Evolutionary conservation across 2,329 filamentous ascomycete species (phyloP), one percentile per base, ranked within the genome.

Genomic region (Curvularia lunata): DNA sequence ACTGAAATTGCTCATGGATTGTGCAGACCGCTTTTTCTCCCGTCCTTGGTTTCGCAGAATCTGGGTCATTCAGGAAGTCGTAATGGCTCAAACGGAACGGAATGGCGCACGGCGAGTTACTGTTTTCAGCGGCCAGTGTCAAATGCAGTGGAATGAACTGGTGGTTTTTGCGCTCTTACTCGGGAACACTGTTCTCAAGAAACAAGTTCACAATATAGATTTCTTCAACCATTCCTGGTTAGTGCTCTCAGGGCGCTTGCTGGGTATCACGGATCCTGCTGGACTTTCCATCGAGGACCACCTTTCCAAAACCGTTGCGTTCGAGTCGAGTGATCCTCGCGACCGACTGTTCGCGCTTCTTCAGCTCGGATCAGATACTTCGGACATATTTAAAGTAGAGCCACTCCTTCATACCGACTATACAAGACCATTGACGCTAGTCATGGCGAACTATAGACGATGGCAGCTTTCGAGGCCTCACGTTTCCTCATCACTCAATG

Each of bases 261-360:
- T n/a, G 12, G 41, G 5, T n/a, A 5, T 5, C 21, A n/a, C 6
- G 13, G 41, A 10, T 43, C 7, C 13, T 27, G 23, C 41, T 43
- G 23, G 23, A n/a, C 2, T 43, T 43, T 43, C 41, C 41, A 43
- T 43, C 23, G 41, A 43, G 23, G 41, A 23, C 2, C 27, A 10
- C 23, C 23, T 43, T 18, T 27, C 23, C 23, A 43, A 27, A 23
- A 43, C 41, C 23, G 23, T 18, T 27, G 16, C 27, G 23, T 48
- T 48, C 28, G 45, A 48, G 45, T 32, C 45, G 45, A 48, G 16
- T n/a, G 45, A 48, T 48, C 45, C 45, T 23, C 45, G 45, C 9
- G 45, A 48, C 45, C 27, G 32, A 37, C 28, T 48, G 4, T 48
- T 48, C 45, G 28, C 45, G 18, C 45, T 48, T 18, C 27, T 48